Conservation (phyloP, 1,284 basidiomycete species). For the Salmacisia buchloeana region DNA sequence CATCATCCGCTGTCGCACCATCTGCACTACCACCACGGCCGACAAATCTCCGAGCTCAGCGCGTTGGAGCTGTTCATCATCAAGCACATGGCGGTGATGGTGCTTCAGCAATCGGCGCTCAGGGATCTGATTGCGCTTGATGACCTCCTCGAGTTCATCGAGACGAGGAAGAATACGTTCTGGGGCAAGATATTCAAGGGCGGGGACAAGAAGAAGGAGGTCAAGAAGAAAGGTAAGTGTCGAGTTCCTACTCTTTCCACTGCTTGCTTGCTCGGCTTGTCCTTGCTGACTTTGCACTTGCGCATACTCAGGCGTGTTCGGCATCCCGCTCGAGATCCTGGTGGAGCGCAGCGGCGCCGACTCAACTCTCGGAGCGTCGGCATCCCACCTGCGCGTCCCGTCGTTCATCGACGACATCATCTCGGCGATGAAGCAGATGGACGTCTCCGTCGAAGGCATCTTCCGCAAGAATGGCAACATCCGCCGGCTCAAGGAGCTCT, state of each 20-base stretch:
- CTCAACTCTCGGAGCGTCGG: slow-evolving; percentile 82
- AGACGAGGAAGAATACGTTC: slow-evolving; percentile 86
- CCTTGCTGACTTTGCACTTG: too few species aligned
- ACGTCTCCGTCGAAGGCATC: slow-evolving; percentile 97
- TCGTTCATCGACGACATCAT: slow-evolving; percentile 97
- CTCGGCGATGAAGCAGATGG: slow-evolving; percentile 98
- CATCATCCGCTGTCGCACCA: slow-evolving; percentile 61
- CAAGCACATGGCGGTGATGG: slow-evolving; percentile 82
- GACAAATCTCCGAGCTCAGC: slow-evolving; percentile 76
- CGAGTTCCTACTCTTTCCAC: slow-evolving; percentile 13
- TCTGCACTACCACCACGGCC: slow-evolving; percentile 52
- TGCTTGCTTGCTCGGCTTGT: neutral
- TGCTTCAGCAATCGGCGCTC: slow-evolving; percentile 67
- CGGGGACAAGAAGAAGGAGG: slow-evolving; percentile 65
- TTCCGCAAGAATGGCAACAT: slow-evolving; percentile 99
- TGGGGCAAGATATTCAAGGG: slow-evolving; percentile 96
- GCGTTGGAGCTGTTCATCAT: slow-evolving; percentile 81
- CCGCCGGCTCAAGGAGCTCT: slow-evolving; percentile 78
- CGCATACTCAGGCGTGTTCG: slow-evolving; percentile 77
- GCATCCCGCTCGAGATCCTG: slow-evolving; percentile 83
- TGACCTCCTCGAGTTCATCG: slow-evolving; percentile 86
- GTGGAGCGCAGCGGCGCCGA: slow-evolving; percentile 94
- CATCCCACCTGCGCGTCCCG: slow-evolving; percentile 77
- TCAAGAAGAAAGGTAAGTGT: slow-evolving; percentile 49
- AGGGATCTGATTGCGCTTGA: slow-evolving; percentile 71